These are phyloP conservation scores for Pyrenopolyporus hunteri DNA, from an alignment of 495 filamentous ascomycete species.

Conservation along the genomic window DNA sequence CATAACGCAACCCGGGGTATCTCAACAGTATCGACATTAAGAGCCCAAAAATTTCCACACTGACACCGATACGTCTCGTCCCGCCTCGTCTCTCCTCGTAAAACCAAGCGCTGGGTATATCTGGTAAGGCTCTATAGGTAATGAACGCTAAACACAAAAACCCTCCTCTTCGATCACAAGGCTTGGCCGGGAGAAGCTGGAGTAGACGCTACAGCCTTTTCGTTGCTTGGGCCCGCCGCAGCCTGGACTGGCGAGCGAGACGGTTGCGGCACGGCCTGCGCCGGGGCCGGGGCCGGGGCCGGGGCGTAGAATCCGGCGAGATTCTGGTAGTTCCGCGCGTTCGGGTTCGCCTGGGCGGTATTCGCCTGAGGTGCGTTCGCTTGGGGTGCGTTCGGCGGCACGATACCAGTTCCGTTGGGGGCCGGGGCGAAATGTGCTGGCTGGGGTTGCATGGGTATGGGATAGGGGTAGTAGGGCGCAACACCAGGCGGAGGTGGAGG, in stretches of 20 bases:
- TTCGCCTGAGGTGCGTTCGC: not conserved
- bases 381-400: not conserved
- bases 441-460: conserved; percentile 22
- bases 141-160: conserved; percentile 27
- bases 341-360: not conserved
- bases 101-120: conserved; percentile 1
- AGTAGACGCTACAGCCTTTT: conserved; percentile 14
- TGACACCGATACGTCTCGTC: conserved; percentile 8
- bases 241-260: not conserved
- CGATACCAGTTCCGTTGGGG: not conserved
- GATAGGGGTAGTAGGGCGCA: conserved; percentile 36
- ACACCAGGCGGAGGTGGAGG: conserved; percentile 2
- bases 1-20: conserved; percentile 23
- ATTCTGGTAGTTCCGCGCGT: conserved; percentile 26
- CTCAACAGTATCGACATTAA: conserved; percentile 24
- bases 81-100: conserved; percentile 8
- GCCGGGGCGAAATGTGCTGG: conserved; percentile 1
- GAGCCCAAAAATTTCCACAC: conserved; percentile 1
- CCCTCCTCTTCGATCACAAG: conserved; percentile 2
- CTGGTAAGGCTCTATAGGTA: not conserved
- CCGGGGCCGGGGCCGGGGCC: too few relatives aligned
- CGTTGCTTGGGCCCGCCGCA: conserved; percentile 8
- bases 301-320: conserved; percentile 36
- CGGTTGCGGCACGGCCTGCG: conserved; percentile 1
- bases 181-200: conserved; percentile 17